Conservation (phyloP, 179 eudicot species). For the Carnegiea gigantea region DNA sequence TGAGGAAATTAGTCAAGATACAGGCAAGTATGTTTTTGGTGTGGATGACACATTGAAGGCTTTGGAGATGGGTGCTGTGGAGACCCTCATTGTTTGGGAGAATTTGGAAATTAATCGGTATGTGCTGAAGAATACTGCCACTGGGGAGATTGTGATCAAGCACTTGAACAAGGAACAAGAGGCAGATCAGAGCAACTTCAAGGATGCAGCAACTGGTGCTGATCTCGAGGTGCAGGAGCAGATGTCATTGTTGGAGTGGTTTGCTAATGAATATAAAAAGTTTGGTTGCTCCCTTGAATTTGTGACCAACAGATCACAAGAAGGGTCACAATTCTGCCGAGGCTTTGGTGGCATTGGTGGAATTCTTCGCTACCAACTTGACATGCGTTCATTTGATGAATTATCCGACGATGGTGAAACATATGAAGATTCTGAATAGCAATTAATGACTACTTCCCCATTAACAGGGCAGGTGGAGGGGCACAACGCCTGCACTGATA, state of each 20-base stretch:
- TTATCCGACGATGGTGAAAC: conserved; percentile 24
- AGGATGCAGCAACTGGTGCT: conserved; percentile 15
- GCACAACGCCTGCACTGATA: conserved; percentile 20
- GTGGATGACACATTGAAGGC: conserved; percentile 33
- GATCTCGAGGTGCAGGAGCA: conserved; percentile 29
- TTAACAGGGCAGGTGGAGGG: conserved; percentile 14
- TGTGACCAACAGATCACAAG: conserved; percentile 31
- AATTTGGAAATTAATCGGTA: conserved; percentile 24
- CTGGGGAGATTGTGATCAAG: conserved; percentile 15
- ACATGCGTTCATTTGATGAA: conserved; percentile 30
- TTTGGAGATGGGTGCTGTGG: conserved; percentile 34
- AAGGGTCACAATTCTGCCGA: conserved; percentile 32
- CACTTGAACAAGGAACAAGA: conserved; percentile 33
- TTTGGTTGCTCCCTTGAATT: conserved; percentile 35
- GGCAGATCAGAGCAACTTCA: conserved; percentile 21
- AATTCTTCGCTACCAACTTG: conserved; percentile 28
- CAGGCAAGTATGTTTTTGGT: conserved; percentile 30
- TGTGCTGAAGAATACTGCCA: conserved; percentile 22
- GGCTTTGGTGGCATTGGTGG: conserved; percentile 37
- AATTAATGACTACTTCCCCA: conserved; percentile 14
- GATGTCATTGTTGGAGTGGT: conserved; percentile 28
- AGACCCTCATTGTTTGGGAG: conserved; percentile 31
- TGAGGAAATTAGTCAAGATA: conserved; percentile 29
- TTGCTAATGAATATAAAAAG: conserved; percentile 30
- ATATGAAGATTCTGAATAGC: conserved; percentile 32